Conservation (phyloP, 192 early-diverging fungal genomes). For the Anaeromyces robustus region DNA sequence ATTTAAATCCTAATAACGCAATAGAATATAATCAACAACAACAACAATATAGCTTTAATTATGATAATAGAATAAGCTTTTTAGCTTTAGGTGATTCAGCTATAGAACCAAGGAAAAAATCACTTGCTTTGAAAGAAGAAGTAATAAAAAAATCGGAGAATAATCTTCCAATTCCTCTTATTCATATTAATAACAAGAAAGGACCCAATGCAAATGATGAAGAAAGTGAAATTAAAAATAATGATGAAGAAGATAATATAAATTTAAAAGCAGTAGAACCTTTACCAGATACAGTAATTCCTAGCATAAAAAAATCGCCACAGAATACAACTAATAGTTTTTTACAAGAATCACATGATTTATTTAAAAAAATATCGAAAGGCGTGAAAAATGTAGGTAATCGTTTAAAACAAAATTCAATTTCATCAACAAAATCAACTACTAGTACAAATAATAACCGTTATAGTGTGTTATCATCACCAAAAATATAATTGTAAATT, state of each 20-base stretch:
- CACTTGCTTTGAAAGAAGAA: not conserved
- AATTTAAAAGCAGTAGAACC: not conserved
- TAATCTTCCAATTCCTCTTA: not conserved
- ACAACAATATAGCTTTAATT: not conserved
- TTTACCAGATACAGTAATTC: not conserved
- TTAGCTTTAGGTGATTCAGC: not conserved
- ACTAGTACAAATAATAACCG: not conserved
- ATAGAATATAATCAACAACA: not conserved
- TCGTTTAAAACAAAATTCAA: not conserved
- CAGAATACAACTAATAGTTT: not conserved
- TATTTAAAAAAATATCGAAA: not conserved
- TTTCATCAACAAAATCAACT: not conserved
- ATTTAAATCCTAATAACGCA: not conserved
- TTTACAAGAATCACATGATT: not conserved
- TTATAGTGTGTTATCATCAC: not conserved
- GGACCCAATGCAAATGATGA: not conserved
- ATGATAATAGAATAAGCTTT: not conserved
- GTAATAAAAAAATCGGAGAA: not conserved
- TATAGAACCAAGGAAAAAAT: not conserved
- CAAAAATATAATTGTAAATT: too few relatives aligned
- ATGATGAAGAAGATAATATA: not conserved
- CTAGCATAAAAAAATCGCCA: not conserved
- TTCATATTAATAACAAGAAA: not conserved
- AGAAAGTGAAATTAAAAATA: not conserved
- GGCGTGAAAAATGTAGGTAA: not conserved